Conservation (phyloP, 306 rosid genomes). For the Vigna hirtella region DNA sequence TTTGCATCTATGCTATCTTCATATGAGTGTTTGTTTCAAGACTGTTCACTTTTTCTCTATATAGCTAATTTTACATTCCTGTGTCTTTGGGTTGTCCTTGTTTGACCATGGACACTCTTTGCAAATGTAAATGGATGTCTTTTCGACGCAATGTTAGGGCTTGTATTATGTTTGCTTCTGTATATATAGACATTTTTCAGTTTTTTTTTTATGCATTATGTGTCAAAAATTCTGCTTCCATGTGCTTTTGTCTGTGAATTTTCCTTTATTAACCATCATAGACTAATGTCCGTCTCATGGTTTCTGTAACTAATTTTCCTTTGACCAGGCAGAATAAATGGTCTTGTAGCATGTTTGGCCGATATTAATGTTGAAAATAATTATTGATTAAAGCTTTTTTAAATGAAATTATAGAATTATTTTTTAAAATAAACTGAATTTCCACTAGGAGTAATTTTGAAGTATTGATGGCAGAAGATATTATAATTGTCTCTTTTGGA, state of each 20-base stretch:
- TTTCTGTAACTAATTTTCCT: not conserved
- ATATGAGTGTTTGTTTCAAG: conserved; percentile 54
- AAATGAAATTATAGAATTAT: not conserved
- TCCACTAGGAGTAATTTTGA: conserved; percentile 30
- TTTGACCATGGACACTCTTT: conserved; percentile 45
- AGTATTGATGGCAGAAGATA: conserved; percentile 41
- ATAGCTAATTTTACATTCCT: conserved; percentile 49
- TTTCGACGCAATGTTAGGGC: conserved; percentile 38
- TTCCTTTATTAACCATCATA: not conserved
- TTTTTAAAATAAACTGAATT: not conserved
- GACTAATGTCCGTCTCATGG: not conserved
- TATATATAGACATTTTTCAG: conserved; percentile 33
- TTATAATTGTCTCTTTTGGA: conserved; percentile 47
- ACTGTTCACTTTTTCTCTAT: conserved; percentile 48
- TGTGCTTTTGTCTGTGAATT: conserved; percentile 1
- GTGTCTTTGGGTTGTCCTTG: conserved; percentile 45
- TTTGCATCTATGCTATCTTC: conserved; percentile 57
- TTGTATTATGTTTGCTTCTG: conserved; percentile 39
- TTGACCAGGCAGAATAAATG: not conserved
- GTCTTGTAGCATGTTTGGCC: not conserved
- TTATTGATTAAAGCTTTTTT: not conserved
- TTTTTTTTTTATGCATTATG: conserved; percentile 14
- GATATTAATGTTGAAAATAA: not conserved
- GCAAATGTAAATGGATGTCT: conserved; percentile 55
- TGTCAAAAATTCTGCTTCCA: conserved; percentile 1